Evolutionary conservation across 2,329 filamentous ascomycete species (phyloP), one percentile per base, ranked within the genome.

Genomic region (Talaromyces sp.): DNA sequence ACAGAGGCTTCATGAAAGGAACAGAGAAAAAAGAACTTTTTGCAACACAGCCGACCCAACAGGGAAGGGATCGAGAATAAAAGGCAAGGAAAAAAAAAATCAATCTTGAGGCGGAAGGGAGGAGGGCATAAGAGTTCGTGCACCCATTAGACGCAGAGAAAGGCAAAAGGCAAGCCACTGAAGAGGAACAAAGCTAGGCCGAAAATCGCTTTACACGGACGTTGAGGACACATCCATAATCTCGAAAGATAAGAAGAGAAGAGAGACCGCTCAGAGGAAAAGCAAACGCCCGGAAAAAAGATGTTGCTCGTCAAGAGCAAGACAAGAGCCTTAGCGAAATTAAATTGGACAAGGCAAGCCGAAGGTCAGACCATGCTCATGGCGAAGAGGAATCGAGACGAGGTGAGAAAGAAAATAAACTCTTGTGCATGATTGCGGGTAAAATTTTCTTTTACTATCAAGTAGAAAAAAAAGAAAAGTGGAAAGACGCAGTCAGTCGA

Each of bases 11-110:
- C 60, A 64, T 62, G 50, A 53, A 53, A 53, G 30, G 30, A 53
- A 68, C 27, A 53, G 16, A 53, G 30, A 53, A 53, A 68, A 70
- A 67, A 68, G 68, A 73, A 78, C 72, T 78, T 78, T 78, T 78
- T 73, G 74, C 75, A 77, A 69, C 77, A 72, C 72, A 47, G 75
- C 75, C 75, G 76, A 73, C 75, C 76, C 75, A 76, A 70, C 70
- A 69, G 70, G 69, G 72, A 75, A 72, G 68, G 68, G 66, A 67
- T 47, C 44, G 44, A 47, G 44, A 27, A 23, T 23, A 23, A 23
- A 23, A 23, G 1, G 23, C 8, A 63, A 68, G 70, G 69, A 69
- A 68, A 71, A 74, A 16, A 16, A 27, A 47, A 47, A 47, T 47
- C 44, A 47, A 27, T 47, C 44, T 47, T 64, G 57, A 56, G 36